A percentile compares a stretch with the other conserved stretches of the same genome.
Evolutionary conservation across 169 alveolate genomes (phyloP).

Genomic region (Eimeria necatrix): DNA sequence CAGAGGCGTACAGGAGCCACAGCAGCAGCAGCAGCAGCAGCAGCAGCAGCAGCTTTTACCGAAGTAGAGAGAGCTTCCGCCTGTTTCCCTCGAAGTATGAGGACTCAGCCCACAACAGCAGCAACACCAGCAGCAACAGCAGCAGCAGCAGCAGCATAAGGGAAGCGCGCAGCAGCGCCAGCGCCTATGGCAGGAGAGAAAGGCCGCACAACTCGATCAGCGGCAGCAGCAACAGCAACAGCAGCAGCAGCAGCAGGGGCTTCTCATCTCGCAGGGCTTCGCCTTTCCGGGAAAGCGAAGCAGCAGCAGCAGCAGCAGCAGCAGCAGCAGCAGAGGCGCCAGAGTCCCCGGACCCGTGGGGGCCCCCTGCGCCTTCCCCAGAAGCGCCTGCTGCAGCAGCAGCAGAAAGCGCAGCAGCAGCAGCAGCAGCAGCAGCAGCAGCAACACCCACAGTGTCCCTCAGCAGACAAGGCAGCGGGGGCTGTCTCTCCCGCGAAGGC

Average conservation of each 20-base stretch:
- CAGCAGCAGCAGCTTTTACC: neutral
- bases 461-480: constrained; percentile 44
- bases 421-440: constrained; percentile 14
- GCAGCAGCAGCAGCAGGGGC: constrained; percentile 43
- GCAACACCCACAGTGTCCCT: neutral
- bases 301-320: constrained; percentile 65
- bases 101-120: too few relatives aligned
- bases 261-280: neutral
- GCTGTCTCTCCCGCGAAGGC: neutral
- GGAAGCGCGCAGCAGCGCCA: constrained; percentile 25
- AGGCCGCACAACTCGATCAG: neutral
- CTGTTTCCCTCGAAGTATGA: neutral
- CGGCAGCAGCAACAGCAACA: constrained; percentile 42
- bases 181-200: neutral
- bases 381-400: too few relatives aligned
- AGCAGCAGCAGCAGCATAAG: constrained; percentile 29
- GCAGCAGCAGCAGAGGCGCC: neutral
- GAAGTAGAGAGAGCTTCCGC: neutral
- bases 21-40: constrained; percentile 42
- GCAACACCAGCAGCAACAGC: constrained; percentile 13
- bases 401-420: too few relatives aligned
- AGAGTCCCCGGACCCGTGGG: constrained; percentile 1
- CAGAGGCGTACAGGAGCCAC: constrained; percentile 30
- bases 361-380: neutral
- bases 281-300: constrained; percentile 7